Conservation (phyloP, 1,139 yeast species). For the Taphrina sp. region DNA sequence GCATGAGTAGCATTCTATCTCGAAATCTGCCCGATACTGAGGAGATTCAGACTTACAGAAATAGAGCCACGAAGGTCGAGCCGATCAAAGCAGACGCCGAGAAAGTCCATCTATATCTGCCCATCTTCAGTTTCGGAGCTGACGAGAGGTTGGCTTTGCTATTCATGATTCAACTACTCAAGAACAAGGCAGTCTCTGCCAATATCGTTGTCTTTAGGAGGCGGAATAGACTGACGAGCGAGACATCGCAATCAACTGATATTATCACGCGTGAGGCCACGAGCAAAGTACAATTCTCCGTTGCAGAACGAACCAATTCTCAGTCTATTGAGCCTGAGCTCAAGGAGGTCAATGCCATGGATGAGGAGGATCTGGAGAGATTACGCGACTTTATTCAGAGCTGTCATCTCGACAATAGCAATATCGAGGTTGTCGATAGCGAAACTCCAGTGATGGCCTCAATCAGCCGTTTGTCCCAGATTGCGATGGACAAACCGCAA, state of each 20-base stretch:
- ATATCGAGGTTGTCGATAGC: too few relatives aligned
- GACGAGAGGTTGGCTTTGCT: conserved; percentile 33
- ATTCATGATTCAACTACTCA: conserved; percentile 23
- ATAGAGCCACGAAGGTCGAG: neutral
- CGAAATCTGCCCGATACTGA: conserved; percentile 10
- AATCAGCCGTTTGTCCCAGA: too few relatives aligned
- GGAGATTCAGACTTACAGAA: neutral
- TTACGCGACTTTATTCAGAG: too few relatives aligned
- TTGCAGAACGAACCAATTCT: too few relatives aligned
- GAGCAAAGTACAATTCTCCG: conserved; percentile 7
- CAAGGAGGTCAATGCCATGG: too few relatives aligned
- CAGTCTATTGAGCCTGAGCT: too few relatives aligned
- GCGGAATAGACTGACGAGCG: neutral
- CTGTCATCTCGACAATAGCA: too few relatives aligned
- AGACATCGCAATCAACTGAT: neutral
- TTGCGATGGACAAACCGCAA: too few relatives aligned
- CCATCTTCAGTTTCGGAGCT: conserved; percentile 32
- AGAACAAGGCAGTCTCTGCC: conserved; percentile 31
- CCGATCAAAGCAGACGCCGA: conserved; percentile 11
- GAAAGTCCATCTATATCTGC: conserved; percentile 32
- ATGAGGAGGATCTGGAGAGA: too few relatives aligned
- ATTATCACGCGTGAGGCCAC: neutral
- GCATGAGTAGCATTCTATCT: conserved; percentile 23
- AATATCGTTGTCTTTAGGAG: conserved; percentile 24
- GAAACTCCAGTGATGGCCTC: too few relatives aligned